phyloP scores from a whole-genome alignment of 2,329 filamentous ascomycete genomes.

The Fusarium citri region DNA sequence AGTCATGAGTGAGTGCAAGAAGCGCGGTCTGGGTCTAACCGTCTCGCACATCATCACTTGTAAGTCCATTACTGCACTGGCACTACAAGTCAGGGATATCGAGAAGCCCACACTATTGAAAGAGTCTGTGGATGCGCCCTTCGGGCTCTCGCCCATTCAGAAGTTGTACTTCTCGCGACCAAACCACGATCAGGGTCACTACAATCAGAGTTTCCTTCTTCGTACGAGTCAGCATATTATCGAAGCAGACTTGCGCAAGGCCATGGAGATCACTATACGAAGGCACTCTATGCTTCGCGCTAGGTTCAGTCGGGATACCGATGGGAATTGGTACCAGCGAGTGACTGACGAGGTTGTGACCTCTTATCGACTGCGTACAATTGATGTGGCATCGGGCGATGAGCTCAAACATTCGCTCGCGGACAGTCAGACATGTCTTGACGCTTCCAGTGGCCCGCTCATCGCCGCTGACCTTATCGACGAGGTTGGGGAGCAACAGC shows the following conservation, averaged over 20 bases:
- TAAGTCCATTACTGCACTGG: slow-evolving; percentile 40
- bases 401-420: neutral
- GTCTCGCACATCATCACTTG: slow-evolving; percentile 47
- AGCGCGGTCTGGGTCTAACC: slow-evolving; percentile 42
- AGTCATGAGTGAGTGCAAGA: slow-evolving; percentile 52
- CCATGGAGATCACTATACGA: slow-evolving; percentile 14
- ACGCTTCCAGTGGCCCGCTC: slow-evolving; percentile 6
- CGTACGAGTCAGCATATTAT: slow-evolving; percentile 10
- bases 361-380: slow-evolving; percentile 24
- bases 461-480: slow-evolving; percentile 30
- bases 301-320: neutral
- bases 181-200: slow-evolving; percentile 26
- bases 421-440: slow-evolving; percentile 33
- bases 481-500: slow-evolving; percentile 35
- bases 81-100: slow-evolving; percentile 23
- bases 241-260: slow-evolving; percentile 9
- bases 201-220: slow-evolving; percentile 41
- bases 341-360: slow-evolving; percentile 6
- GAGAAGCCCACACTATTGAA: neutral
- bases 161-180: slow-evolving; percentile 36
- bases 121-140: slow-evolving; percentile 5
- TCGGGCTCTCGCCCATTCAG: slow-evolving; percentile 36
- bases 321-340: slow-evolving; percentile 24
- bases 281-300: slow-evolving; percentile 40
- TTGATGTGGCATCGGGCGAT: neutral